Percentiles rank a stretch among this genome's conserved stretches.
These are phyloP conservation scores for Acanthamoeba triangularis DNA, from an alignment of 208 protist genomes.

Conservation along the genomic window DNA sequence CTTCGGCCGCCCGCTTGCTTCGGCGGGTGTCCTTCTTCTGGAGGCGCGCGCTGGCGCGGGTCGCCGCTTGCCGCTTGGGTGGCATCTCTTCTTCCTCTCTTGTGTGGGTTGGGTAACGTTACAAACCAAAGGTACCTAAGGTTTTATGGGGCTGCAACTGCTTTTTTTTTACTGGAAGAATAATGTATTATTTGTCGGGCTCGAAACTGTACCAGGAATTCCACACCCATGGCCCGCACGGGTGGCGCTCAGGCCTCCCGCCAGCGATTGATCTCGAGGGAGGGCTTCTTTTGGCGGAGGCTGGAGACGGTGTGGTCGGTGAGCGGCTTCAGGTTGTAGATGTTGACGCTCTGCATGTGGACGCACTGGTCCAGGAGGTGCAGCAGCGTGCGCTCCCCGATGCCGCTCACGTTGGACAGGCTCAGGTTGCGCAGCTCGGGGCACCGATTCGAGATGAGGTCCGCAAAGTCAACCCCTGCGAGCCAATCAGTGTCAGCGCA, in stretches of 20 bases:
- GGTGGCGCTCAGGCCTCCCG: not conserved
- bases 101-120: too few relatives aligned
- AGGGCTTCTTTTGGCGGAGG: constrained; percentile 27
- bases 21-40: not conserved
- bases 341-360: not conserved
- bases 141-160: too few relatives aligned
- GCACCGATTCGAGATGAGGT: constrained; percentile 21
- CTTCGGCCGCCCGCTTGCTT: not conserved
- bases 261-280: not conserved
- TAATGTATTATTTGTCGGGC: too few relatives aligned
- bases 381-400: constrained; percentile 25
- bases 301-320: not conserved
- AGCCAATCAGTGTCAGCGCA: not conserved
- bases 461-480: not conserved
- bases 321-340: not conserved
- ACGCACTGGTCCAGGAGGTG: constrained; percentile 22
- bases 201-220: too few relatives aligned
- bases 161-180: too few relatives aligned
- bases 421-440: constrained; percentile 30
- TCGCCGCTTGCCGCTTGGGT: not conserved
- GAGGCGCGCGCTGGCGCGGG: constrained; percentile 7
- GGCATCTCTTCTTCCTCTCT: not conserved
- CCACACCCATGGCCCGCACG: too few relatives aligned
- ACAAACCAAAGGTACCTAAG: too few relatives aligned
- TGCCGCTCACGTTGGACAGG: not conserved